Conservation (phyloP, 441 rosid genomes). For the Gossypium schwendimanii region DNA sequence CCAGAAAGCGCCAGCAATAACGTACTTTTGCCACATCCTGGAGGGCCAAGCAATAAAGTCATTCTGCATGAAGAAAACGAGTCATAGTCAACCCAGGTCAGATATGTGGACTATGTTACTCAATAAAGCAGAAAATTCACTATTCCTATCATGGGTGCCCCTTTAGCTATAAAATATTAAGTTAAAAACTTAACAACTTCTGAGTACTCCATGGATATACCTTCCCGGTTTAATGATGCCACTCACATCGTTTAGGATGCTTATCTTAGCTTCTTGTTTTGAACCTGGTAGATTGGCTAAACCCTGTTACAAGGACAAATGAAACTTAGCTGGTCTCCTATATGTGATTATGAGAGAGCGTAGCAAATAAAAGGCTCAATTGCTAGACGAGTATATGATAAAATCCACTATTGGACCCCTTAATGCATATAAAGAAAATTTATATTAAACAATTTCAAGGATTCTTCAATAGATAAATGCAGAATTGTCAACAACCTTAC, state of each 20-base stretch:
- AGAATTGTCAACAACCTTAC: too few relatives aligned
- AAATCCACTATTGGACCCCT: neutral
- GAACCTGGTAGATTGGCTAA: neutral
- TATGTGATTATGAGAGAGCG: neutral
- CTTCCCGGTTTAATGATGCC: conserved; percentile 47
- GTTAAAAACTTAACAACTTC: neutral
- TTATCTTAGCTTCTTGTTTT: neutral
- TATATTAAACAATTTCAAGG: too few relatives aligned
- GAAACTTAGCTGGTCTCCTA: neutral
- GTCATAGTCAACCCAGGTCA: conserved; percentile 30
- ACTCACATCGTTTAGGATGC: conserved; percentile 36
- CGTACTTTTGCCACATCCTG: conserved; percentile 37
- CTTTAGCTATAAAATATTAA: neutral
- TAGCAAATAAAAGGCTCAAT: neutral
- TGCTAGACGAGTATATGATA: neutral
- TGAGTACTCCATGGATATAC: conserved; percentile 17
- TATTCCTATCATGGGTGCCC: neutral
- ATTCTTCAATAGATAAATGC: too few relatives aligned
- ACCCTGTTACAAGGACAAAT: neutral
- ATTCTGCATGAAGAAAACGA: conserved; percentile 32
- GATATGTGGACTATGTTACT: conserved; percentile 44
- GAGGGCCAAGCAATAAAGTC: conserved; percentile 47
- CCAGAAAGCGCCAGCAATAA: conserved; percentile 39
- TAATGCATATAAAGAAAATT: too few relatives aligned
- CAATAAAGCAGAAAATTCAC: neutral